Evolutionary conservation across 495 filamentous ascomycete species (phyloP).

Genomic region (Platismatia glauca): DNA sequence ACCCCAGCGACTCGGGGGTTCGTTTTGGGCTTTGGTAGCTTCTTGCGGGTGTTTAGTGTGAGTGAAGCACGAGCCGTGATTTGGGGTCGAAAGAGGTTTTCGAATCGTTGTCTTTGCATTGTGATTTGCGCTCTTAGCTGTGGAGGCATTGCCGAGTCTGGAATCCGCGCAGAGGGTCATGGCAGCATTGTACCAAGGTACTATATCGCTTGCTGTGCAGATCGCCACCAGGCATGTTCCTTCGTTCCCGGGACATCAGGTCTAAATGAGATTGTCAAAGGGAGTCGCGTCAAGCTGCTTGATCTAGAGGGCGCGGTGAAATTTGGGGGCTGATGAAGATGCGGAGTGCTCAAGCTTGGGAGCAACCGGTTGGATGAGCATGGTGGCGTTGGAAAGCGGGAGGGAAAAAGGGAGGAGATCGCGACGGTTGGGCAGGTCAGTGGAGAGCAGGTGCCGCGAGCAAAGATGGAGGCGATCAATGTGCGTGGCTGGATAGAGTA

Average conservation of each 20-base stretch:
- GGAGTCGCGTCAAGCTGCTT: background rate
- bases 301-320: background rate
- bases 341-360: background rate
- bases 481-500: background rate
- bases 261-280: background rate
- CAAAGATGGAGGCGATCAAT: background rate
- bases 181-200: background rate
- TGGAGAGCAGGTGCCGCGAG: background rate
- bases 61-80: too few relatives aligned
- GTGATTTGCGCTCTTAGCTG: too few relatives aligned
- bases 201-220: background rate
- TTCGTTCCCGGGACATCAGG: background rate
- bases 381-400: background rate
- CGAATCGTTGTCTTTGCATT: too few relatives aligned
- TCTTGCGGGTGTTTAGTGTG: too few relatives aligned
- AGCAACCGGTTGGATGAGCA: background rate
- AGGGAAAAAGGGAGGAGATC: background rate
- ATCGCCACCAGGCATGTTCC: background rate
- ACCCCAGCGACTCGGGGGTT: too few relatives aligned
- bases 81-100: too few relatives aligned
- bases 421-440: background rate
- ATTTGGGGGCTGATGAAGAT: background rate
- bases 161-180: too few relatives aligned
- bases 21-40: too few relatives aligned
- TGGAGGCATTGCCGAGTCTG: too few relatives aligned